Base-by-base conservation (phyloP, 805 yeast genomes). In the Maudiozyma turicensis region DNA sequence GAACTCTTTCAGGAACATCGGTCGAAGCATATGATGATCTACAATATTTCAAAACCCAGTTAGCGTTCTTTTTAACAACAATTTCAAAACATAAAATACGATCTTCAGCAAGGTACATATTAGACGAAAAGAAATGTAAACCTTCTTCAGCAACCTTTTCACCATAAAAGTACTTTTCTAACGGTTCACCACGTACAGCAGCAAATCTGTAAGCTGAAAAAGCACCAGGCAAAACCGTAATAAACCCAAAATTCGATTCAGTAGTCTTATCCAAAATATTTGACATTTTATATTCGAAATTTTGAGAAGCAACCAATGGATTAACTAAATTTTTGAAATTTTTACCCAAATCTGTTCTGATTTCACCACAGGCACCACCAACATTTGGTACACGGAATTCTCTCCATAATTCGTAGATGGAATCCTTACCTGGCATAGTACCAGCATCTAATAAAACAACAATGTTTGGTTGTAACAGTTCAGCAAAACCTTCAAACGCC, bases 351-450 rank as follows among this genome's bases (percentile, higher is more conserved):
- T 84, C 81, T 0, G 93, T 95, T 54, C 81, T 83, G 67, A 93
- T 91, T 64, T 93, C 98, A 48, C 99, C 99, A 78, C 99, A 91
- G 1, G 97, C 95, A 39, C 99, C 99, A 2, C 95, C 99, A 20
- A 91, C 95, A 48, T 80, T 77, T 1, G 88, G 84, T 57, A 81
- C 75, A 52, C 73, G 73, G 61, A 91, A 93, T 40, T 90, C 78
- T 64, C 81, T 82, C 99, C 99, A 91, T 49, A 93, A 69, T 56
- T 86, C 85, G 65, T 86, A 90, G 46, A 91, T 78, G 2, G 97
- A 83, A 56, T 86, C 87, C 53, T 79, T 77, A 5, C 86, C 78
- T 2, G 98, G 96, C 64, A 83, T 84, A 1, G 99, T 91, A 59
- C 99, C 99, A 26, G 95, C 96, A 68, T 93, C 98, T 47, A 93